Evolutionary conservation across 495 filamentous ascomycete genomes (phyloP), one percentile per base, ranked within the genome.

Genomic region (Annulohypoxylon moriforme): DNA sequence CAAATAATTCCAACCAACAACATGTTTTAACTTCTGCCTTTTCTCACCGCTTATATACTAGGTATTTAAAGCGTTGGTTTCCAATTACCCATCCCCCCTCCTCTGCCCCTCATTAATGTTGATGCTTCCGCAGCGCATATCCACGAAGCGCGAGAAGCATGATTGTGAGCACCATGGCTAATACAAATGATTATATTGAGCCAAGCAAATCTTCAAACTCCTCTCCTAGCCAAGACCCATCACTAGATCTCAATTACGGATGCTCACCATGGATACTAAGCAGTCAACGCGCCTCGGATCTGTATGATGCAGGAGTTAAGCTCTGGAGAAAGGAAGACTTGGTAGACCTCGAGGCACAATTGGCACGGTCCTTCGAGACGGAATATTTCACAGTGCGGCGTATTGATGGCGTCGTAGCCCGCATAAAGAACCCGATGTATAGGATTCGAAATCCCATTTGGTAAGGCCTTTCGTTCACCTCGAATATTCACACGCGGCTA

Each of bases 281-380:
- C 62, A 81, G 80, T 64, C 79, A 82, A 72, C 69, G 69, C 71
- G 79, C 72, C 56, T 69, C 78, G 71, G 79, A 79, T 72, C 64
- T 82, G 55, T 82, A 82, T 68, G 73, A 68, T 63, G 74, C 73
- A 72, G 79, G 78, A 64, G 75, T 66, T 64, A 78, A 67, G 72
- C 78, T 81, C 62, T 81, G 79, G 80, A 75, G 65, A 40, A 82
- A 75, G 75, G 71, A 80, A 60, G 79, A 80, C 60, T 73, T 81
- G 52, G 47, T 72, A 68, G 71, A 79, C 60, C 81, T 82, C 71
- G 79, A 82, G 64, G 64, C 64, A 73, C 76, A 82, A 77, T 77
- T 81, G 22, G 61, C 69, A 64, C 71, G 73, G 57, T 80, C 79
- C 60, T 76, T 68, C 67, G 56, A 70, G 11, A 68, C 67, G 56